Evolutionary conservation across 441 rosid genomes (phyloP), one percentile per base, ranked within the genome.

Genomic region (Biscutella laevigata): DNA sequence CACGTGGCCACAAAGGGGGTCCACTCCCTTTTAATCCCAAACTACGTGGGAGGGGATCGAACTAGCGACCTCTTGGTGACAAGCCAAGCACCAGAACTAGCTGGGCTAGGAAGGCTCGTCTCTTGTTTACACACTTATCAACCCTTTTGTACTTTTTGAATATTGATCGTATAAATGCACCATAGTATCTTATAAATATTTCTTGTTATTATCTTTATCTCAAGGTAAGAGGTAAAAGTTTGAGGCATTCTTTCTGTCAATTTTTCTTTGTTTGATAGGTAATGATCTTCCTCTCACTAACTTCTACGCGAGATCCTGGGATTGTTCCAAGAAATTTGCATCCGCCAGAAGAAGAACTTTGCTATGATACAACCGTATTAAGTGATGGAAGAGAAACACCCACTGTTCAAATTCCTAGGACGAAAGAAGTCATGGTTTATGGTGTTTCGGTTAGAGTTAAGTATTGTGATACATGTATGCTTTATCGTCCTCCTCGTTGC

Each of bases 391-490:
- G 88, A 69, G 89, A 82, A 72, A 82, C 94, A 25, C 91, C 96
- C 3, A 71, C 84, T 66, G 79, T 76, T 40, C 89, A 77, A 62
- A 76, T 83, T 47, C 94, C 96, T 28, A 73, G 96, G 61, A 85
- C 82, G 0, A 88, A 80, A 68, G 94, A 92, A 72, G 80, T 83
- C 42, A 65, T 53, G 70, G 84, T 87, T 28, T 76, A 86, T 71
- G 95, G 88, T 3, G 57, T 73, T 59, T 28, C 82, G 12, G 90
- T 89, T 58, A 75, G 83, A 59, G 86, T 83, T 20, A 89, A 89
- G 71, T 86, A 89, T 52, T 89, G 97, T 22, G 94, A 86, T 17
- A 86, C 95, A 5, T 89, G 97, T 77, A 83, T 89, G 95, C 86
- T 86, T 56, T 86, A 80, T 59, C 84, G 90, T 4, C 97, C 94